Base-by-base conservation (phyloP, 495 filamentous ascomycete genomes). In the Cercophora scortea region DNA sequence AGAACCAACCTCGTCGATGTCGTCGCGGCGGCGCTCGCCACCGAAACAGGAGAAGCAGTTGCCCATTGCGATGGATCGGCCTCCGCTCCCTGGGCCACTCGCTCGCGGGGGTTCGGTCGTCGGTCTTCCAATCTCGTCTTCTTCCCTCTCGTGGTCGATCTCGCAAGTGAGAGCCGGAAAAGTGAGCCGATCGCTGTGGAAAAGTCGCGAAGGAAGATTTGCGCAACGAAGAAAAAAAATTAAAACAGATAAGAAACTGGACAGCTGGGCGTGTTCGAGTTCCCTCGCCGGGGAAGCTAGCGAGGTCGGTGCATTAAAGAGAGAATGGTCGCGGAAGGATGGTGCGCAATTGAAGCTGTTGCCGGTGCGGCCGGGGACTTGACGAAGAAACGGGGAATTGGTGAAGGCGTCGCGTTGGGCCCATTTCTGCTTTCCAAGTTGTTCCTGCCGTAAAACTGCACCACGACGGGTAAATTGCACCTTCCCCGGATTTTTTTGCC, bases 1-100 rank as follows among this genome's bases (percentile, higher is more conserved):
- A 25, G 13, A 34, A 52, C 61, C 38, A 50, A 75, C 72, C 62
- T 74, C 71, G 39, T 75, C 71, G 44, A 69, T 66, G 25, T 62
- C 65, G 55, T 74, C 68, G 52, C 55, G 64, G 39, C 67, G 67
- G 41, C 66, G 62, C 47, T 61, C 49, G 58, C 73, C 73, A 57
- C 73, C 73, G 49, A 76, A 59, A 55, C 73, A 76, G 7, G 73
- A 75, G 33, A 67, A 63, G 60, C 73, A 76, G 58, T 71, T 66
- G 12, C 73, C 73, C 73, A 76, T 76, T 55, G 48, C 46, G 54
- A 13, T 32, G 17, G 13, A n/a, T 32, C 34, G 32, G 32, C 47
- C 18, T 33, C 18, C 17, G n/a, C 12, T 10, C 15, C 25, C 25
- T 15, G 9, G 13, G 1, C 10, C 36, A 38, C 36, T 38, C 36